These are phyloP conservation scores for Radiomyces spectabilis DNA, from an alignment of 192 early-diverging fungal species.

Conservation along the genomic window DNA sequence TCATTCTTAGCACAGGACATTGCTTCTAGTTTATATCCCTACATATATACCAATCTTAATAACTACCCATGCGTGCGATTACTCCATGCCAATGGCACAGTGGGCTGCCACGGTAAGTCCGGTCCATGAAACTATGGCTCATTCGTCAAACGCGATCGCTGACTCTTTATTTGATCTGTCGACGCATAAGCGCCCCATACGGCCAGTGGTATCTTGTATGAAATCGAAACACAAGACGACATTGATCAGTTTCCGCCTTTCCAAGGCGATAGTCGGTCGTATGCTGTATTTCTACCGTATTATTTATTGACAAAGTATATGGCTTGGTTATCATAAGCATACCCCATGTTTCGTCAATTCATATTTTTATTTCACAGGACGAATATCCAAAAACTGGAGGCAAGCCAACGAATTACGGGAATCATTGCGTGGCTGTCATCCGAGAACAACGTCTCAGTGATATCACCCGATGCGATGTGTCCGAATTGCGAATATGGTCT, in stretches of 20 bases:
- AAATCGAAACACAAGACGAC: slow-evolving; percentile 35
- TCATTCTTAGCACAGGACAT: slow-evolving; percentile 25
- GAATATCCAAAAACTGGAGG: slow-evolving; percentile 35
- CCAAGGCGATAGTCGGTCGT: slow-evolving; percentile 27
- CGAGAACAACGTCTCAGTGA: too few species aligned
- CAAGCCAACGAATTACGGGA: slow-evolving; percentile 44
- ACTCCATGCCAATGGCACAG: slow-evolving; percentile 42
- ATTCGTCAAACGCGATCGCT: too few species aligned
- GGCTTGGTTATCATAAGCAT: neutral
- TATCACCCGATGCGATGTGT: slow-evolving; percentile 54
- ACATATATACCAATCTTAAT: slow-evolving; percentile 37
- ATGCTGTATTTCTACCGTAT: slow-evolving; percentile 57
- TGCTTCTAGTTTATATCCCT: slow-evolving; percentile 24
- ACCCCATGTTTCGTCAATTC: neutral
- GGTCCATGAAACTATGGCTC: too few species aligned
- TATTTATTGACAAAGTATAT: slow-evolving; percentile 47
- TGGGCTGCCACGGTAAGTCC: slow-evolving; percentile 60
- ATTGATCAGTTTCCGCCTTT: slow-evolving; percentile 37
- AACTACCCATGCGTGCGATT: slow-evolving; percentile 49
- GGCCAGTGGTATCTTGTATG: slow-evolving; percentile 51
- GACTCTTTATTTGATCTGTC: neutral
- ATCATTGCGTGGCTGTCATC: slow-evolving; percentile 51
- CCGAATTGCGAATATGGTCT: slow-evolving; percentile 68
- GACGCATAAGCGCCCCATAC: slow-evolving; percentile 20
- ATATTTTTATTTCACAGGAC: slow-evolving; percentile 19